Conservation (phyloP, 2,329 filamentous ascomycete species). For the Pseudogymnoascus sp. region DNA sequence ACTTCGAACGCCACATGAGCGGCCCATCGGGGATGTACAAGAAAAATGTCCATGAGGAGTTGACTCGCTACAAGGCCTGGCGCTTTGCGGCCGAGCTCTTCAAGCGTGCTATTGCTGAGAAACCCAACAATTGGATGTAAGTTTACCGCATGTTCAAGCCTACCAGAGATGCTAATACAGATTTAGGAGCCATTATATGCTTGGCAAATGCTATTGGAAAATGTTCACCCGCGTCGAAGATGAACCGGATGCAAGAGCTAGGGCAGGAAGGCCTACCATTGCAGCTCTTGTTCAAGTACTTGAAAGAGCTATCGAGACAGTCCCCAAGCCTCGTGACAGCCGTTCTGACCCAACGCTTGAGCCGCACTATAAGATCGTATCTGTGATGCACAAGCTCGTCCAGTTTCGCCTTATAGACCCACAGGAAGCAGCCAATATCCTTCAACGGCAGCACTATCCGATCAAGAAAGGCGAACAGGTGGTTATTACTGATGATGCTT, state of each 20-base stretch:
- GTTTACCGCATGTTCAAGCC: constrained; percentile 21
- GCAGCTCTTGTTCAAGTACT: constrained; percentile 48
- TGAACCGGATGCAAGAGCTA: constrained; percentile 29
- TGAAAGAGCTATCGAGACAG: constrained; percentile 48
- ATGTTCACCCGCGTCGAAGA: constrained; percentile 46
- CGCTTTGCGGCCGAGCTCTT: constrained; percentile 56
- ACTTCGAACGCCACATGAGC: constrained; percentile 53
- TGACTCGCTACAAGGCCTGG: constrained; percentile 54
- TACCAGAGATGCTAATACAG: constrained; percentile 14
- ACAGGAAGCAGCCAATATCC: constrained; percentile 27
- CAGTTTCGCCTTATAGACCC: constrained; percentile 20
- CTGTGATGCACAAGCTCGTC: constrained; percentile 58
- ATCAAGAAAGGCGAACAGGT: constrained; percentile 23
- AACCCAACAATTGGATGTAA: constrained; percentile 54
- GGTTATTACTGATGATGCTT: constrained; percentile 29
- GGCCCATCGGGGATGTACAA: constrained; percentile 48
- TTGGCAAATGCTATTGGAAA: constrained; percentile 66
- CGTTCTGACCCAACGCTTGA: constrained; percentile 59
- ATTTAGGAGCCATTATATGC: constrained; percentile 53
- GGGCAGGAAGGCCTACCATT: constrained; percentile 25
- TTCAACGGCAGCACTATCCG: constrained; percentile 27
- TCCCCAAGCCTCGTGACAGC: constrained; percentile 52
- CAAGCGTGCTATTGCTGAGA: constrained; percentile 47
- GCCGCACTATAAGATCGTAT: constrained; percentile 64
- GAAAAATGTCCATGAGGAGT: constrained; percentile 45